Conservation (phyloP, 1,284 basidiomycete genomes). For the Clitocybe nebularis region DNA sequence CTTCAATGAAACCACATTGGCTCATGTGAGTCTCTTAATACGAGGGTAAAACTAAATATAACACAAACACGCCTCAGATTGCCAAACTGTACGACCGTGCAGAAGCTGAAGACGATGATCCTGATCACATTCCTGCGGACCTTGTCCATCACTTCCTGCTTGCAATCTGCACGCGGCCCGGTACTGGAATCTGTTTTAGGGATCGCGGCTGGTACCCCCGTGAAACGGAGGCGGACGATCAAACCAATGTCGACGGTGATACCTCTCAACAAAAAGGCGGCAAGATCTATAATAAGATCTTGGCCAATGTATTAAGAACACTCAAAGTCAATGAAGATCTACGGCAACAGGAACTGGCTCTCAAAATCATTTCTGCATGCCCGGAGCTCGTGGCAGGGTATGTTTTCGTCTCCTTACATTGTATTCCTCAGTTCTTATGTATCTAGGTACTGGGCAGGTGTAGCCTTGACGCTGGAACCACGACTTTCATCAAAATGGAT, state of each 20-base stretch:
- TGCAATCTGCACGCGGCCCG: constrained; percentile 81
- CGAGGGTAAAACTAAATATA: constrained; percentile 2
- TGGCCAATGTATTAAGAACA: constrained; percentile 70
- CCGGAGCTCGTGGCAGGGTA: constrained; percentile 84
- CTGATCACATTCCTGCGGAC: constrained; percentile 67
- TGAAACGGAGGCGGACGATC: constrained; percentile 40
- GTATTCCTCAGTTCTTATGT: constrained; percentile 10
- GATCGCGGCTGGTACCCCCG: constrained; percentile 91
- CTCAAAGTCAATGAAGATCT: constrained; percentile 82
- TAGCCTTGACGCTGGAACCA: constrained; percentile 79
- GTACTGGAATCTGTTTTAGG: constrained; percentile 82
- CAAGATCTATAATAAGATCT: constrained; percentile 81
- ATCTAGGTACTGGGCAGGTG: constrained; percentile 72
- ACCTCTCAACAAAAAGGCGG: constrained; percentile 28
- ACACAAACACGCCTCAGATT: constrained; percentile 37
- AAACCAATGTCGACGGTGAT: constrained; percentile 23
- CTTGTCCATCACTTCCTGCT: constrained; percentile 86
- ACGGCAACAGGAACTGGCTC: constrained; percentile 80
- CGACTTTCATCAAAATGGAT: constrained; percentile 88
- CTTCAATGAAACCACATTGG: constrained; percentile 61
- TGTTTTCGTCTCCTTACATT: constrained; percentile 4
- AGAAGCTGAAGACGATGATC: constrained; percentile 46
- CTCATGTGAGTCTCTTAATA: constrained; percentile 43
- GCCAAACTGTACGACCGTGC: constrained; percentile 65
- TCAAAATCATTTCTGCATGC: constrained; percentile 76